phyloP scores from a whole-genome alignment of 768 basidiomycete genomes.

The Mycena rebaudengoi region DNA sequence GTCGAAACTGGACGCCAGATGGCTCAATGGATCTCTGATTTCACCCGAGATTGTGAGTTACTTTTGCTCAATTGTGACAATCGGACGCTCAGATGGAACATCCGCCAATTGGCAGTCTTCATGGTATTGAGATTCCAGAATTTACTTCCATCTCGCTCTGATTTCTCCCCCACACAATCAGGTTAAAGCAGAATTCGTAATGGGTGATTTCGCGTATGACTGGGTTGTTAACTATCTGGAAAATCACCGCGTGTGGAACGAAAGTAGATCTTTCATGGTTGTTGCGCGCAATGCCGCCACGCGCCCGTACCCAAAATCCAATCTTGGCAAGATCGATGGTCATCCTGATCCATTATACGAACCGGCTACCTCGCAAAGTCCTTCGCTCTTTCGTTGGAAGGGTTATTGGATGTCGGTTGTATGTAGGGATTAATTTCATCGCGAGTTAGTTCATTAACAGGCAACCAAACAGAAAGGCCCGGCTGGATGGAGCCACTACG shows the following conservation, averaged over 20 bases:
- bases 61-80: background rate
- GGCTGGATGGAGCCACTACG: conserved; percentile 3
- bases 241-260: conserved; percentile 17
- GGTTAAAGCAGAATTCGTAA: conserved; percentile 12
- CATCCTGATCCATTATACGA: conserved; percentile 16
- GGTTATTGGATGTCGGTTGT: conserved; percentile 19
- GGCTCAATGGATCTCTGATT: background rate
- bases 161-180: background rate
- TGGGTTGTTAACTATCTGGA: conserved; percentile 18
- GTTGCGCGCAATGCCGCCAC: conserved; percentile 13
- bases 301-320: background rate
- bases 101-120: background rate
- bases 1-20: conserved; percentile 2
- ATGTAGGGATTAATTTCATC: no score
- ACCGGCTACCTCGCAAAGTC: background rate
- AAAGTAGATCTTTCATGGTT: conserved; percentile 21
- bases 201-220: conserved; percentile 19
- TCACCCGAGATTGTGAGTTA: conserved; percentile 1
- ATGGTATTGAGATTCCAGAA: background rate
- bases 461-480: background rate
- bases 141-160: background rate
- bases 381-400: conserved; percentile 19
- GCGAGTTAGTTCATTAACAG: background rate
- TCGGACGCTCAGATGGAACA: background rate
- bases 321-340: conserved; percentile 11